phyloP scores from a whole-genome alignment of 2,329 filamentous ascomycete genomes.

The Penicillium sp. region DNA sequence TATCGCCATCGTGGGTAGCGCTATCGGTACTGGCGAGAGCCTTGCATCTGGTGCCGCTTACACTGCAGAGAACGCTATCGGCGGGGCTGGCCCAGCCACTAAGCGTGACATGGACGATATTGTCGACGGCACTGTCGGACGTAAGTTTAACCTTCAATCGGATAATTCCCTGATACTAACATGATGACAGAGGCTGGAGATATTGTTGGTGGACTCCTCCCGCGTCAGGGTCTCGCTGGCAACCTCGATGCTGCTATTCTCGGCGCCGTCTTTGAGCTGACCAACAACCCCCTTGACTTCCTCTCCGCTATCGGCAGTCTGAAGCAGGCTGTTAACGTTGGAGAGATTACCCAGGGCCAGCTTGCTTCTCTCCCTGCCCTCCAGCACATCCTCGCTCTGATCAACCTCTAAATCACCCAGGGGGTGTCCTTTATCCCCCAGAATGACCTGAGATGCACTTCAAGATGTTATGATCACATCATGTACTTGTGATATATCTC shows the following conservation, averaged over 20 bases:
- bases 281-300: constrained; percentile 12
- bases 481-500: constrained; percentile 1
- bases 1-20: constrained; percentile 9
- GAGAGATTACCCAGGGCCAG: constrained; percentile 13
- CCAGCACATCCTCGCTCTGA: constrained; percentile 15
- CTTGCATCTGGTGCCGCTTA: constrained; percentile 10
- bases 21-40: constrained; percentile 18
- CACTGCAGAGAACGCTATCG: constrained; percentile 11
- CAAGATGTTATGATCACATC: constrained; percentile 13
- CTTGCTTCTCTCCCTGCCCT: constrained; percentile 16
- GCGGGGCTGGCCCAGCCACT: constrained; percentile 4
- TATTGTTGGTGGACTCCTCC: neutral
- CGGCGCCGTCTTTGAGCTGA: neutral
- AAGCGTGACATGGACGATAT: constrained; percentile 4
- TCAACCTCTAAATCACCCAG: constrained; percentile 7
- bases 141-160: constrained; percentile 2
- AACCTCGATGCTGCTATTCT: neutral
- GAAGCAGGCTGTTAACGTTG: constrained; percentile 14
- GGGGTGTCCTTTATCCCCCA: neutral
- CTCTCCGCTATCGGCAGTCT: constrained; percentile 11
- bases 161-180: neutral
- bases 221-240: neutral
- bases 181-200: constrained; percentile 4
- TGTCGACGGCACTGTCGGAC: neutral
- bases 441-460: constrained; percentile 4